Evolutionary conservation across 1,139 yeast genomes (phyloP), one percentile per base, ranked within the genome.

Genomic region (Magnusiomyces suaveolens): DNA sequence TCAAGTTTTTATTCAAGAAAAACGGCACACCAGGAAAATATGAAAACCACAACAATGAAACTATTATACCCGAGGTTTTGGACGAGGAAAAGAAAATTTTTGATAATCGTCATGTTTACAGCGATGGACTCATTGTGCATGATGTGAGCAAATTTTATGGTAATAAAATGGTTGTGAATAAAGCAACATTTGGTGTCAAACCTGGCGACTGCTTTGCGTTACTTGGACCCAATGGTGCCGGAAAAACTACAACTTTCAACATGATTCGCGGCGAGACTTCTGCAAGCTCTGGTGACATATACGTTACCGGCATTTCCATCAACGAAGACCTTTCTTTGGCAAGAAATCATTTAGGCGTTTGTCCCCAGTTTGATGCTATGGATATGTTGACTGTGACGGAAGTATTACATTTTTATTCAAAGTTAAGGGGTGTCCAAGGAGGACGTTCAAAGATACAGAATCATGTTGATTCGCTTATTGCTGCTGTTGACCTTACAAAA

Each of bases 141-240:
- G 69, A 68, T 56, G 66, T 69, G 16, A 54, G 63, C 36, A 69
- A 68, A 53, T 55, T 55, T 26, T 70, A 58, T 55, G 66, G 66
- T 16, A 51, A 49, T 18, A 57, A 59, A 25, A 56, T 56, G 8
- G 73, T 66, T 1, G 70, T 69, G 8, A 66, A 68, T 14, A 68
- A 69, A 50, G 68, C 68, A 20, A 60, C 72, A 1, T 70, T 67
- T 57, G 72, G 71, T 4, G 71, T 70, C 20, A 60, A 59, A 32
- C 62, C 64, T 12, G 66, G 66, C 25, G 73, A 70, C 46, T 65
- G 69, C 44, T 69, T 70, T 62, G 73, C 72, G 1, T 59, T 70
- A 16, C 62, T 87, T 83, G 97, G 97, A 76, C 96, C 96, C 68
- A 89, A 89, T 75, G 97, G 97, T 81, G 96, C 97, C 65, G 97